Evolutionary conservation across 257 asterid genomes (phyloP).

Genomic region (Marsdenia floribunda): DNA sequence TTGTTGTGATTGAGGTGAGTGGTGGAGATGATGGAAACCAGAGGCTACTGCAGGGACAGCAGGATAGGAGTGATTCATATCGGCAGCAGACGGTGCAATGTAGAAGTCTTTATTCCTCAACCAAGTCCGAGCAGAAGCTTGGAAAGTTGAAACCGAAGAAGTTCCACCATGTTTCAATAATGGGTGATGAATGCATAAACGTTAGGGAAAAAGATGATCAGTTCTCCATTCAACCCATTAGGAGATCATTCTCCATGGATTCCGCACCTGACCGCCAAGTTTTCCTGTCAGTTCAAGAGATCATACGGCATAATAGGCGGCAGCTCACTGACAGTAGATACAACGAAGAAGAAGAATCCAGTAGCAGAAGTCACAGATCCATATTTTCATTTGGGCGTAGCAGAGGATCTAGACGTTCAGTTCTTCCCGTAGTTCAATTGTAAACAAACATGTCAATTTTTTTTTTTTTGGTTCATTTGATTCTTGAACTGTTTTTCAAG

Average conservation of each 20-base stretch:
- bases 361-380: slow-evolving; percentile 63
- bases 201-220: slow-evolving; percentile 49
- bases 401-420: slow-evolving; percentile 52
- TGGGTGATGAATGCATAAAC: slow-evolving; percentile 74
- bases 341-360: slow-evolving; percentile 35
- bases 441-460: background rate
- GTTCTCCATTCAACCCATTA: slow-evolving; percentile 53
- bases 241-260: slow-evolving; percentile 90
- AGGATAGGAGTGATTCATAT: slow-evolving; percentile 35
- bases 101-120: slow-evolving; percentile 33
- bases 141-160: slow-evolving; percentile 32
- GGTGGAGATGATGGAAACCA: slow-evolving; percentile 23
- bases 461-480: background rate
- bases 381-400: slow-evolving; percentile 69
- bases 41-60: slow-evolving; percentile 12
- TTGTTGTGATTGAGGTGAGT: slow-evolving; percentile 40
- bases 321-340: slow-evolving; percentile 24
- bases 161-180: slow-evolving; percentile 52
- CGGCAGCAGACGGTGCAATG: slow-evolving; percentile 32
- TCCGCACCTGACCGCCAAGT: slow-evolving; percentile 56
- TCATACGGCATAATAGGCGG: slow-evolving; percentile 36
- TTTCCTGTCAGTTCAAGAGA: slow-evolving; percentile 61
- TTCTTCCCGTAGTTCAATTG: slow-evolving; percentile 43
- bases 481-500: background rate
- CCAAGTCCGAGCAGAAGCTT: slow-evolving; percentile 35